Conservation (phyloP, 139 green algal species). For the Micractinium conductrix region DNA sequence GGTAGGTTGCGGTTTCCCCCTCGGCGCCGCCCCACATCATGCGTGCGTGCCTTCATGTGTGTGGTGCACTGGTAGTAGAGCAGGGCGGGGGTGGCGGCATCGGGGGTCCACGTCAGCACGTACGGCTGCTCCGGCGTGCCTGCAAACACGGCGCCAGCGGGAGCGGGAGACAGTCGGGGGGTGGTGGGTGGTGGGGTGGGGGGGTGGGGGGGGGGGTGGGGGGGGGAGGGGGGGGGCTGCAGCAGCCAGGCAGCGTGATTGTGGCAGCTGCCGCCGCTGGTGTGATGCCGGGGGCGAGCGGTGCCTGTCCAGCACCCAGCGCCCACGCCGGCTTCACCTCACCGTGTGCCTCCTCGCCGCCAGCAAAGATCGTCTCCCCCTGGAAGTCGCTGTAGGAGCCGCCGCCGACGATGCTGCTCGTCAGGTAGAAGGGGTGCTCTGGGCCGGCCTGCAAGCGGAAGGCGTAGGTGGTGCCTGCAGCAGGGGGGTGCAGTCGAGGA, state of each 20-base stretch:
- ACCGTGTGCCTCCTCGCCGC: neutral
- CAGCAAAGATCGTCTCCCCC: slow-evolving; percentile 22
- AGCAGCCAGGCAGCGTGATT: too few species aligned
- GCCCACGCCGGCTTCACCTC: neutral
- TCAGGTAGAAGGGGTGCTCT: slow-evolving; percentile 38
- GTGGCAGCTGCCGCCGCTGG: too few species aligned
- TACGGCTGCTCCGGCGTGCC: slow-evolving; percentile 26
- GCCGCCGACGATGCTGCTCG: slow-evolving; percentile 21
- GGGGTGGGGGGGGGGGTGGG: too few species aligned
- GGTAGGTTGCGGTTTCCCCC: too few species aligned
- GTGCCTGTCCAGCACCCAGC: too few species aligned
- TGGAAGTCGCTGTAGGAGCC: slow-evolving; percentile 8
- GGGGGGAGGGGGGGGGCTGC: too few species aligned
- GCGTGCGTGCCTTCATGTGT: slow-evolving; percentile 33
- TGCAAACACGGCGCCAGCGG: too few species aligned
- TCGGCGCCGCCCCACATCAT: too few species aligned
- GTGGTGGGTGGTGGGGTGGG: neutral
- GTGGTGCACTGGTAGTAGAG: slow-evolving; percentile 43
- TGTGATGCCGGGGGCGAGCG: too few species aligned
- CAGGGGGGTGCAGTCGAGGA: neutral
- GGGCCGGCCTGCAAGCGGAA: slow-evolving; percentile 21
- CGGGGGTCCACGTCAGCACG: slow-evolving; percentile 31
- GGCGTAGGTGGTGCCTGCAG: neutral
- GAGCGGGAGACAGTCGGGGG: too few species aligned
- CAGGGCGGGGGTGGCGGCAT: slow-evolving; percentile 22